These are phyloP conservation scores for Austroboletus niveus DNA, from an alignment of 1,284 basidiomycete species.

Conservation along the genomic window DNA sequence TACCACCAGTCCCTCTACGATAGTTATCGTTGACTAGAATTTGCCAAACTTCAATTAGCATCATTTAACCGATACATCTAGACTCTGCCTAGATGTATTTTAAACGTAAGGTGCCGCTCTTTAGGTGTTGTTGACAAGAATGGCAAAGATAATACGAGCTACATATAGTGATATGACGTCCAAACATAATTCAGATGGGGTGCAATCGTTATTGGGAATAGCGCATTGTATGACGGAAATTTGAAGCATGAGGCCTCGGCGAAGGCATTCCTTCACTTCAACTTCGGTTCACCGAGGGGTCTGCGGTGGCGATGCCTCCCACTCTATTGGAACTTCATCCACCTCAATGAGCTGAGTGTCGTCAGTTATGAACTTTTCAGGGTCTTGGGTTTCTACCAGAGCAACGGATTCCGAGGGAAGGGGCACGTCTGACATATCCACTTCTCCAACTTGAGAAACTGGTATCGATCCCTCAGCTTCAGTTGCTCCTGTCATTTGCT, in stretches of 20 bases:
- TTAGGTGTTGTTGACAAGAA: too few relatives aligned
- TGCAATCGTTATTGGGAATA: too few relatives aligned
- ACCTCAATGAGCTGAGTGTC: conserved; percentile 30
- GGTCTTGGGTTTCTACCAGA: conserved; percentile 19
- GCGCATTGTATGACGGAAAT: background rate
- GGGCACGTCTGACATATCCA: conserved; percentile 19
- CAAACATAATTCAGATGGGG: background rate
- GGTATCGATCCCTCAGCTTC: conserved; percentile 1
- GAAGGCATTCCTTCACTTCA: background rate
- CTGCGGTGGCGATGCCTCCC: conserved; percentile 31
- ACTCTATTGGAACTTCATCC: conserved; percentile 31
- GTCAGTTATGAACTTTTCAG: conserved; percentile 4
- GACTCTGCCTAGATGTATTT: too few relatives aligned
- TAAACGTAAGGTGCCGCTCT: too few relatives aligned
- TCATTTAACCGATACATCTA: too few relatives aligned
- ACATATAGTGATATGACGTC: background rate
- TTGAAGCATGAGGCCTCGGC: background rate
- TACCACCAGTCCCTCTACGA: too few relatives aligned
- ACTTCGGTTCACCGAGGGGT: conserved; percentile 12
- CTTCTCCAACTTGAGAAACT: conserved; percentile 16
- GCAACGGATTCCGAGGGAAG: conserved; percentile 20
- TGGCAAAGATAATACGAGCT: too few relatives aligned
- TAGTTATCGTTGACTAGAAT: too few relatives aligned
- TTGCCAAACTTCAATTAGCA: too few relatives aligned
- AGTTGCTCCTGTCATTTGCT: conserved; percentile 1